Conservation (phyloP, 345 rosid species). For the Gossypioides kirkii region DNA sequence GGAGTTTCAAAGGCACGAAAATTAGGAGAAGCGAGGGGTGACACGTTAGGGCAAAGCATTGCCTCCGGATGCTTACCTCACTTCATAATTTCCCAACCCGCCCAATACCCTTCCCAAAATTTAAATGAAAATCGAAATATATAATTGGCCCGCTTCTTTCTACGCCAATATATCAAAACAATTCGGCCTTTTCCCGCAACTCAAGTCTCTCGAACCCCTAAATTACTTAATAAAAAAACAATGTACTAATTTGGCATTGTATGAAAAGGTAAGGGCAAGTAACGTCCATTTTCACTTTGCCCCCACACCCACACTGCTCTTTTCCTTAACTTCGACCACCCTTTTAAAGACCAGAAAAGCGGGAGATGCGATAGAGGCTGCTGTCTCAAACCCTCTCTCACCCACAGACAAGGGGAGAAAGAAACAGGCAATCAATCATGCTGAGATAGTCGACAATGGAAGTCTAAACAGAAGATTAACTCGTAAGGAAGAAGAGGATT, state of each 20-base stretch:
- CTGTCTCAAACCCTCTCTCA: slow-evolving; percentile 8
- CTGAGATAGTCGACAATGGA: slow-evolving; percentile 5
- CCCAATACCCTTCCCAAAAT: not conserved
- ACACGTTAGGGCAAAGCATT: slow-evolving; percentile 29
- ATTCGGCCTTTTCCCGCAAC: not conserved
- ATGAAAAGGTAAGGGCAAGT: slow-evolving; percentile 11
- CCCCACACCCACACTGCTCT: slow-evolving; percentile 13
- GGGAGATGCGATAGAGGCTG: slow-evolving; percentile 50
- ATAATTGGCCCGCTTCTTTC: no score
- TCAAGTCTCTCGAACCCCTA: not conserved
- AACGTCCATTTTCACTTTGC: slow-evolving; percentile 17
- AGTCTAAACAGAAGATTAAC: not conserved
- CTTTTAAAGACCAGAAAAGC: slow-evolving; percentile 69
- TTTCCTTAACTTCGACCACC: slow-evolving; percentile 19
- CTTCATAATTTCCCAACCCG: not conserved
- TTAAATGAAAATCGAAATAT: no score
- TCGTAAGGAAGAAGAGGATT: not conserved
- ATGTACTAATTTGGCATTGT: slow-evolving; percentile 14
- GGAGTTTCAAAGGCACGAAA: slow-evolving; percentile 28
- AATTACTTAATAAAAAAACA: not conserved
- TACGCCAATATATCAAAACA: no score
- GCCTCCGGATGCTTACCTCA: slow-evolving; percentile 18
- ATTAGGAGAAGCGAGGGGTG: slow-evolving; percentile 7
- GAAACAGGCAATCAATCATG: not conserved
- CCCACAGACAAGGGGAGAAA: not conserved